phyloP scores from a whole-genome alignment of 2,329 filamentous ascomycete species.

The Trichophyton equinum region DNA sequence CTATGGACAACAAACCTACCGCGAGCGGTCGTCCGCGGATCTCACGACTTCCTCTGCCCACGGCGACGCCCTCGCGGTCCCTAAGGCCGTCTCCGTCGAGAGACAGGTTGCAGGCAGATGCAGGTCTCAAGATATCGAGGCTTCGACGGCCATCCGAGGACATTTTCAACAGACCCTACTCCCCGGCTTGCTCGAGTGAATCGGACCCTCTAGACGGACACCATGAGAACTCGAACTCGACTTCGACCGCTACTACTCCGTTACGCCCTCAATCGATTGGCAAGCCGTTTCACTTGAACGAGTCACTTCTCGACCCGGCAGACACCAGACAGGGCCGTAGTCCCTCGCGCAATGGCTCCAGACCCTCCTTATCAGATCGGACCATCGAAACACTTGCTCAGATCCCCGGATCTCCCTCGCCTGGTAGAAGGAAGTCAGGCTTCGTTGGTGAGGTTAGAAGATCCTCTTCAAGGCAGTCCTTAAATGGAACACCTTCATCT shows the following conservation, averaged over 20 bases:
- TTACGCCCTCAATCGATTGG: neutral
- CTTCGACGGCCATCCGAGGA: slow-evolving; percentile 30
- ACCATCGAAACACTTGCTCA: slow-evolving; percentile 74
- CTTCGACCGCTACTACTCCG: neutral
- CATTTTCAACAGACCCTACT: slow-evolving; percentile 25
- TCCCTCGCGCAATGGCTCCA: slow-evolving; percentile 9
- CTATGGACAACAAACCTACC: slow-evolving; percentile 25
- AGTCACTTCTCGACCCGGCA: slow-evolving; percentile 18
- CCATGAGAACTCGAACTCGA: neutral
- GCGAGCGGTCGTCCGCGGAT: slow-evolving; percentile 37
- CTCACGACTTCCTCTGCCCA: slow-evolving; percentile 42
- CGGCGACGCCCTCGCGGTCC: slow-evolving; percentile 24
- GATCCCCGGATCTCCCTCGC: slow-evolving; percentile 63
- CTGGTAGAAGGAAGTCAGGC: slow-evolving; percentile 53
- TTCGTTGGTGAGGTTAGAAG: slow-evolving; percentile 36
- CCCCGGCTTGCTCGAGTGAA: slow-evolving; percentile 14
- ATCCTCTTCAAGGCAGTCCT: slow-evolving; percentile 23
- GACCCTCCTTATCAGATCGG: slow-evolving; percentile 44
- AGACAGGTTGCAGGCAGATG: slow-evolving; percentile 34
- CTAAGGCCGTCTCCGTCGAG: slow-evolving; percentile 37
- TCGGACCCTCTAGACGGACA: slow-evolving; percentile 3
- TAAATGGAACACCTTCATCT: neutral
- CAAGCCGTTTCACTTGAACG: neutral
- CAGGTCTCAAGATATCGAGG: slow-evolving; percentile 26
- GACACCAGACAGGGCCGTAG: slow-evolving; percentile 7